These are phyloP conservation scores for Juncus inflexus DNA, from an alignment of 176 grass and related monocot species.

Conservation along the genomic window DNA sequence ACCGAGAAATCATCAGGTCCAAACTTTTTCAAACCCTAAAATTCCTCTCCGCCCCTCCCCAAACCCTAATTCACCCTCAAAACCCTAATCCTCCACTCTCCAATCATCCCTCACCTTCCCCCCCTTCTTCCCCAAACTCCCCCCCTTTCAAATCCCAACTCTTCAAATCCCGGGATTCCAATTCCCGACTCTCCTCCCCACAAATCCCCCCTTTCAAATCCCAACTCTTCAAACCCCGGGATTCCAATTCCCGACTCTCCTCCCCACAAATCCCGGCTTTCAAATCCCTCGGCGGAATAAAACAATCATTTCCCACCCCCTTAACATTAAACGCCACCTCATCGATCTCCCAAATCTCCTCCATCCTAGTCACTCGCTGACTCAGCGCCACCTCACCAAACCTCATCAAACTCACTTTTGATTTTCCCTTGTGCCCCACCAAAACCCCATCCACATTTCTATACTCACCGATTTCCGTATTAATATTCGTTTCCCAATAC, in stretches of 20 bases:
- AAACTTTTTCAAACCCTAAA: constrained; percentile 16
- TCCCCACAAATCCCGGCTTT: constrained; percentile 60
- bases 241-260: constrained; percentile 44
- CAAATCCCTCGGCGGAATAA: constrained; percentile 78
- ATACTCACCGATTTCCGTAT: constrained; percentile 73
- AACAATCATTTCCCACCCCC: constrained; percentile 71
- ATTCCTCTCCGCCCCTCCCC: constrained; percentile 5
- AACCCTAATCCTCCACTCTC: not conserved
- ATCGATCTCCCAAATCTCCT: constrained; percentile 83
- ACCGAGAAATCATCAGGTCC: not conserved
- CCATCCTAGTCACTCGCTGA: constrained; percentile 80
- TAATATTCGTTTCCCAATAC: constrained; percentile 89
- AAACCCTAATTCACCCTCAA: not conserved
- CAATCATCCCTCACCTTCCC: constrained; percentile 5
- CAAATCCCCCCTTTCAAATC: constrained; percentile 67
- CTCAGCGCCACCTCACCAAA: constrained; percentile 75
- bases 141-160: constrained; percentile 54
- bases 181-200: constrained; percentile 51
- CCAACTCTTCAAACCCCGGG: constrained; percentile 22
- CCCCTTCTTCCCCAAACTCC: constrained; percentile 50
- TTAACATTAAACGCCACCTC: constrained; percentile 78
- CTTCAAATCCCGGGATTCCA: constrained; percentile 31
- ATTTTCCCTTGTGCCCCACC: constrained; percentile 63
- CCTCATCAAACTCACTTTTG: constrained; percentile 62
- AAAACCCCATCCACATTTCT: constrained; percentile 62